These are phyloP conservation scores for Trichopus zeylanicus DNA, from an alignment of 116 monocot species.

Conservation along the genomic window DNA sequence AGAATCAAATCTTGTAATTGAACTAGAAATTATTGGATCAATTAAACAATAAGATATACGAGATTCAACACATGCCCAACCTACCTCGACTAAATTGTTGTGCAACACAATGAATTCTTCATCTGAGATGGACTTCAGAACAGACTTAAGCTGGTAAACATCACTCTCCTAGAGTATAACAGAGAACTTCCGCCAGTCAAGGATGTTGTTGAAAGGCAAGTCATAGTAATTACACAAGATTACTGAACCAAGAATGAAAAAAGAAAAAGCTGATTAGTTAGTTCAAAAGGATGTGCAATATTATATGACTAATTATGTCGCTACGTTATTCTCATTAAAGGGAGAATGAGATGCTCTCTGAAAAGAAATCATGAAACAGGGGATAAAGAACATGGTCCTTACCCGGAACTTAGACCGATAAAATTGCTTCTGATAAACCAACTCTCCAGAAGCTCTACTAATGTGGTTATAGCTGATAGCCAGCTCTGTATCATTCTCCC, in stretches of 20 bases:
- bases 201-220: conserved; percentile 88
- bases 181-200: conserved; percentile 82
- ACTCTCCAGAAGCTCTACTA: conserved; percentile 73
- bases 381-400: too few relatives aligned
- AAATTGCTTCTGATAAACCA: conserved; percentile 87
- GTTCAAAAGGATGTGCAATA: neutral
- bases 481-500: conserved; percentile 98
- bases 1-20: neutral
- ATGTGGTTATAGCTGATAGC: conserved; percentile 94
- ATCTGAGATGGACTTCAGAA: conserved; percentile 64
- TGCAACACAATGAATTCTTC: conserved; percentile 64
- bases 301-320: neutral
- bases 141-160: conserved; percentile 79
- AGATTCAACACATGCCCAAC: neutral
- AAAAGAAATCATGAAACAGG: too few relatives aligned
- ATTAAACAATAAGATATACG: neutral
- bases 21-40: neutral
- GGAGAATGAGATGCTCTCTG: too few relatives aligned
- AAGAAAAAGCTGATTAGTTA: neutral
- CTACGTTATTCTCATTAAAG: neutral
- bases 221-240: conserved; percentile 94
- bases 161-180: conserved; percentile 77
- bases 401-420: conserved; percentile 87
- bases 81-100: conserved; percentile 66
- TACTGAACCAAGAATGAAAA: conserved; percentile 37